Evolutionary conservation across 2,329 filamentous ascomycete species (phyloP).

Genomic region (Verticillium klebahnii): DNA sequence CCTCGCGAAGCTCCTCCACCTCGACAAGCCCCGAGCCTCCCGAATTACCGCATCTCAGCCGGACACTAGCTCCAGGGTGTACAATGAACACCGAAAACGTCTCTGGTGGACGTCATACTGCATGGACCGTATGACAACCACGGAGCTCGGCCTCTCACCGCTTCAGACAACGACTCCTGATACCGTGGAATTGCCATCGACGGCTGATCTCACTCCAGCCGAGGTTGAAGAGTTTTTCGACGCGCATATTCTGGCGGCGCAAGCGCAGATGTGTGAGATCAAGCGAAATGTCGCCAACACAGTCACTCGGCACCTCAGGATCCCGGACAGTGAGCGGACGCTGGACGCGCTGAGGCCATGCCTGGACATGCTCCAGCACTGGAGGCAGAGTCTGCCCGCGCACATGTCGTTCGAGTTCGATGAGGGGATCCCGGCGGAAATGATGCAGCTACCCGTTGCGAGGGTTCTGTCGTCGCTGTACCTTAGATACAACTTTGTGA

Average conservation of each 20-base stretch:
- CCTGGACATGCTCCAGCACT: conserved; percentile 7
- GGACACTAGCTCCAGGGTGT: neutral
- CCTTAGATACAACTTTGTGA: conserved; percentile 11
- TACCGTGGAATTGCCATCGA: neutral
- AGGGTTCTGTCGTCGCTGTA: conserved; percentile 7
- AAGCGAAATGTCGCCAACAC: conserved; percentile 9
- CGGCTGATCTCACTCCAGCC: neutral
- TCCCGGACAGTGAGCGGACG: neutral
- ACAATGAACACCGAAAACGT: conserved; percentile 7
- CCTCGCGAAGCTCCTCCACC: conserved; percentile 7
- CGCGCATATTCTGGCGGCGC: neutral
- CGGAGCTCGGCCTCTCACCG: conserved; percentile 8
- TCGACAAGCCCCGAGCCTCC: conserved; percentile 2
- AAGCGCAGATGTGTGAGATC: conserved; percentile 9
- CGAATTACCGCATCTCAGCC: neutral
- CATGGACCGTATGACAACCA: conserved; percentile 10
- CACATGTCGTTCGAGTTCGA: conserved; percentile 6
- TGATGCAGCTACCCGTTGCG: conserved; percentile 1
- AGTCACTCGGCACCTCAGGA: conserved; percentile 1
- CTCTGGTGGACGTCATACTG: conserved; percentile 13
- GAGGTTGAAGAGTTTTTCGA: conserved; percentile 10
- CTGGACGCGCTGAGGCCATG: neutral
- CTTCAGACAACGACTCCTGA: conserved; percentile 1
- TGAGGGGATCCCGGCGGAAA: conserved; percentile 3
- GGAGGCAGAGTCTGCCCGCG: neutral